Conservation (phyloP, 768 basidiomycete species). For the Neoboletus magnificus region DNA sequence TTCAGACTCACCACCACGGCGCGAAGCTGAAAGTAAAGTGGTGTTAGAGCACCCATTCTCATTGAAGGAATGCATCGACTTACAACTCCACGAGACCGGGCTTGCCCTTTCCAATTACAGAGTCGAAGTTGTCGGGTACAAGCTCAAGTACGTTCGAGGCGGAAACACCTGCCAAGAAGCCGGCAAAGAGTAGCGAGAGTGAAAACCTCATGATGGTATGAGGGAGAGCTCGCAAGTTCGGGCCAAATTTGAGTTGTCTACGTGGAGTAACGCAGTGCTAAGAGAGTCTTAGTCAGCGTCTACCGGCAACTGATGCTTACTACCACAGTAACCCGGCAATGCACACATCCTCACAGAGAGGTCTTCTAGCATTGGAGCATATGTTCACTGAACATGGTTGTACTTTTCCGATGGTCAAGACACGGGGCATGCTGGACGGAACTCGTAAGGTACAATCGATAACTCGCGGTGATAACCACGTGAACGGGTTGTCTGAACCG, state of each 20-base stretch:
- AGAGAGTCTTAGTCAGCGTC: conserved; percentile 29
- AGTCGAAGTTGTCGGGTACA: conserved; percentile 69
- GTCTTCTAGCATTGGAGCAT: neutral
- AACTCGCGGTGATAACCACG: neutral
- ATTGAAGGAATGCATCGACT: conserved; percentile 32
- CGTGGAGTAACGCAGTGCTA: conserved; percentile 26
- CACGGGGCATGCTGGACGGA: neutral
- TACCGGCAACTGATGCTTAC: neutral
- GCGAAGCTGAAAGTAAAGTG: conserved; percentile 55
- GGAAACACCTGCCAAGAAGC: conserved; percentile 50
- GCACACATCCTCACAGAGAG: neutral
- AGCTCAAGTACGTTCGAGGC: conserved; percentile 88
- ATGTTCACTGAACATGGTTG: neutral
- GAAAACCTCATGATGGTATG: conserved; percentile 53
- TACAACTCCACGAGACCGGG: conserved; percentile 91
- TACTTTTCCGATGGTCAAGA: neutral
- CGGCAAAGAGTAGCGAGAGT: conserved; percentile 52
- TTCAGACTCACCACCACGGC: conserved; percentile 73
- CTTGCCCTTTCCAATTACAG: conserved; percentile 70
- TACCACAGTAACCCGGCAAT: too few relatives aligned
- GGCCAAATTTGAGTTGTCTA: too few relatives aligned
- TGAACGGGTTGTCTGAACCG: neutral
- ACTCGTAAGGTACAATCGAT: neutral
- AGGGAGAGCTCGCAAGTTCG: conserved; percentile 8
- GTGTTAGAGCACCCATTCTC: neutral